Evolutionary conservation across 345 rosid genomes (phyloP), one percentile per base, ranked within the genome.

Genomic region (Linum lewisii): DNA sequence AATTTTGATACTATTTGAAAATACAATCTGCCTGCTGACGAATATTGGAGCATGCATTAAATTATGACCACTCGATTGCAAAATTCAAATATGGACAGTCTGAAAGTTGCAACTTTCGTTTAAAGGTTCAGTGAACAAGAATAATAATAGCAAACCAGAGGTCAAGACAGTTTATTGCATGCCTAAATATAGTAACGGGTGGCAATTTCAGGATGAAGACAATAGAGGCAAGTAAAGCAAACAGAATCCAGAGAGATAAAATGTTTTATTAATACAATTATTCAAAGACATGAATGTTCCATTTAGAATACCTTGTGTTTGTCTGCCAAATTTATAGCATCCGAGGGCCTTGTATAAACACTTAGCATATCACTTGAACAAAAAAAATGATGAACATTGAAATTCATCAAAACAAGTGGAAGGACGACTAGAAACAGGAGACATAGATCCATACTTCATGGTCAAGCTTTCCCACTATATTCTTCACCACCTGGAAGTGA

Each of bases 331-430:
- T 84, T 84, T 69, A 92, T 84, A 66, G 96, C 98, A 79, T 88
- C 96, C 22, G 96, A 92, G 24, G 98, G 90, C 56, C 85, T 81
- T n/a, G 82, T 70, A 75, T 92, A 95, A 63, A 88, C 74, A 68
- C 76, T 79, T 47, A 80, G 65, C 66, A 70, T 59, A 55, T 80
- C 84, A 67, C 32, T 66, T 62, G 7, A 24, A 62, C 26, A 47
- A 24, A 22, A 54, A 15, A 62, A 18, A 47, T 32, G 26, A 56
- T 10, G 16, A 1, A 60, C 15, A 11, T 20, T 15, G 16, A 16
- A 42, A 19, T 53, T n/a, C n/a, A n/a, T n/a, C n/a, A n/a, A n/a
- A n/a, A n/a, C n/a, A n/a, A 14, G 24, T 34, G 45, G 10, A 63
- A 4, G 0, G 47, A 7, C 51, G 22, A 2, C 59, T 62, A 21